phyloP scores from a whole-genome alignment of 768 basidiomycete species.

The Royoungia palumana region DNA sequence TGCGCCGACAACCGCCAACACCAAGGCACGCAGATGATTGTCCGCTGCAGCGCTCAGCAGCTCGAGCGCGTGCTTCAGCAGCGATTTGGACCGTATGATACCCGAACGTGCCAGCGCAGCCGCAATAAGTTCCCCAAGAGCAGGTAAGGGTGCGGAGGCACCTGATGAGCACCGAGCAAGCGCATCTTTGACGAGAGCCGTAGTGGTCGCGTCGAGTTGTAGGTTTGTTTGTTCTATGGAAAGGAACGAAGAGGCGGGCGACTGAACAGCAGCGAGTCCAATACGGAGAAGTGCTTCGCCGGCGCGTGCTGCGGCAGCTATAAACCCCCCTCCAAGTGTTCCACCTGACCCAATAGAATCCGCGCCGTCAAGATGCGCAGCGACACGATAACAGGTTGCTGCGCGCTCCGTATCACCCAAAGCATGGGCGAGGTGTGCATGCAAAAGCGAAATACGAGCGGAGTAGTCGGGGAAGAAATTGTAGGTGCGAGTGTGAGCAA shows the following conservation, averaged over 20 bases:
- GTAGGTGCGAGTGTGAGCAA: conserved; percentile 60
- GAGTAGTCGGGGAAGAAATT: conserved; percentile 55
- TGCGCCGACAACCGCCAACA: conserved; percentile 63
- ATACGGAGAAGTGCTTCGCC: conserved; percentile 51
- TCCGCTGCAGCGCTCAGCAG: conserved; percentile 58
- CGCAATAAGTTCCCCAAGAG: conserved; percentile 16
- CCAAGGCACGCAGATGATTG: conserved; percentile 68
- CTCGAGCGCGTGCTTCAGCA: conserved; percentile 58
- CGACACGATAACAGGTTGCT: conserved; percentile 58
- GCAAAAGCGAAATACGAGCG: conserved; percentile 61
- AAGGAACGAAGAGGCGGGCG: neutral
- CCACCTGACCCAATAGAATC: conserved; percentile 22
- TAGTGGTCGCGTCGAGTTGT: conserved; percentile 16
- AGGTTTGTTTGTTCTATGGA: conserved; percentile 1
- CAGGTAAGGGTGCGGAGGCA: conserved; percentile 18
- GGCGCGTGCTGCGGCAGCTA: conserved; percentile 46
- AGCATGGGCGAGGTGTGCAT: conserved; percentile 74
- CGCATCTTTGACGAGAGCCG: conserved; percentile 24
- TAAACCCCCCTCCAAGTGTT: conserved; percentile 34
- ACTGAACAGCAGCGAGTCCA: conserved; percentile 33
- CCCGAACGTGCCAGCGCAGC: conserved; percentile 21
- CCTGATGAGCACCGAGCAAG: conserved; percentile 23
- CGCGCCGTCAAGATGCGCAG: conserved; percentile 46
- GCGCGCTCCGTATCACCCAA: conserved; percentile 53
- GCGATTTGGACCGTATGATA: conserved; percentile 31